Base-by-base conservation (phyloP, 176 grass and related monocot species). In the Alopecurus myosuroides region DNA sequence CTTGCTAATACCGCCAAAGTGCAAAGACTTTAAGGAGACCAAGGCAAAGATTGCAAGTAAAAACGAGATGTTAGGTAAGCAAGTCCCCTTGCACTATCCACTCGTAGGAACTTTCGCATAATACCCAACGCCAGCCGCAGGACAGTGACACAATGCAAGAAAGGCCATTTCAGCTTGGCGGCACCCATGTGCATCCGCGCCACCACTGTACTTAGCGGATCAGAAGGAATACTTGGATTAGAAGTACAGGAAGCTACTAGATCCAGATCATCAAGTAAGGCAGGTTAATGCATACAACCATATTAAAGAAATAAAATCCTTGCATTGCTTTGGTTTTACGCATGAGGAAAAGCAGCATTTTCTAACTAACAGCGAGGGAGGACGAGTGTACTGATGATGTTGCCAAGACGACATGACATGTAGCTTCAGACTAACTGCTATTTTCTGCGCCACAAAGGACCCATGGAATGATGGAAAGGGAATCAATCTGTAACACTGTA, bases 41-140 rank as follows among this genome's bases (percentile, higher is more conserved):
- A 31, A 44, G 13, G 53, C 63, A 61, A 78, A 78, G 72, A 64
- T 78, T 78, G 65, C 84, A 86, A 72, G 65, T 39, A 57, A 90
- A 90, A 90, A 90, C 74, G 74, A 90, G 29, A 1, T 78, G 29
- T 82, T 86, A 83, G 79, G 88, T 90, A 55, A 82, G 73, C 72
- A 72, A 82, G 48, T 41, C 63, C 70, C 49, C 9, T 42, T 42
- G 41, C 62, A 45, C 53, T 64, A 64, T 77, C 40, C 11, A 61
- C 4, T 1, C 14, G 0, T 18, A 52, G 66, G 51, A 39, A 70
- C 72, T 71, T 62, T 20, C 65, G 66, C 77, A 85, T 56, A 80
- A 36, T 80, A 65, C 69, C 87, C 42, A 74, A 44, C 81, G 58
- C 46, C 77, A 85, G 68, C 77, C 17, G 50, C 51, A 85, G 40